Evolutionary conservation across 345 rosid species (phyloP), one percentile per base, ranked within the genome.

Genomic region (Gossypium herbaceum): DNA sequence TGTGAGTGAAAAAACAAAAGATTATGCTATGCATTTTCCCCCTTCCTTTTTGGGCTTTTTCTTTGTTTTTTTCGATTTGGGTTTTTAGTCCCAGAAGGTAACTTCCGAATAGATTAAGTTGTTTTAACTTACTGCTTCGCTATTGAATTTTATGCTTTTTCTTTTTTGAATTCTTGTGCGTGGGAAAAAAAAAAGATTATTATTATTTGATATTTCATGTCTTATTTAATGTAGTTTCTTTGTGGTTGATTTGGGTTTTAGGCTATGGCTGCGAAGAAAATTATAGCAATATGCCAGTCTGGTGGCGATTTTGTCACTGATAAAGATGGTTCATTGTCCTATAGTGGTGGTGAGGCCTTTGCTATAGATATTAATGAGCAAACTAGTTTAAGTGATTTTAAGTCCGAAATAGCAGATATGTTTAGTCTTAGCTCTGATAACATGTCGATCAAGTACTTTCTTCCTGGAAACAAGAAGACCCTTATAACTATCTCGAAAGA

Each of bases 241-340:
- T 34, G 86, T 94, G 44, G 93, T 90, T 20, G 97, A 92, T 81
- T 76, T 92, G 98, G 97, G 91, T 94, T 75, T 47, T 92, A 61
- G 81, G 79, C 29, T 12, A 57, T 57, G 61, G 61, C 29, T 10
- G 61, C 13, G 61, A 57, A 57, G 61, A 57, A 20, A 57, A 2
- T 20, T 22, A 57, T 57, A 57, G 29, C 61, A 57, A 57, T 57
- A 57, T 57, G 61, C 22, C 61, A 57, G 61, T 22, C 61, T 20
- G 29, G 61, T 57, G 61, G 61, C 61, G 61, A 57, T 1, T 57
- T 57, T 57, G 61, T 57, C 61, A 57, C 25, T 12, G 11, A 57
- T 57, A 57, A 57, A 57, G 61, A 57, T 20, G 61, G 61, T 57
- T 57, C 61, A 9, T 22, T 57, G 61, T 57, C 61, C 61, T 57